These are phyloP conservation scores for Fraxinus sp. DNA, from an alignment of 305 asterid genomes.

Conservation along the genomic window DNA sequence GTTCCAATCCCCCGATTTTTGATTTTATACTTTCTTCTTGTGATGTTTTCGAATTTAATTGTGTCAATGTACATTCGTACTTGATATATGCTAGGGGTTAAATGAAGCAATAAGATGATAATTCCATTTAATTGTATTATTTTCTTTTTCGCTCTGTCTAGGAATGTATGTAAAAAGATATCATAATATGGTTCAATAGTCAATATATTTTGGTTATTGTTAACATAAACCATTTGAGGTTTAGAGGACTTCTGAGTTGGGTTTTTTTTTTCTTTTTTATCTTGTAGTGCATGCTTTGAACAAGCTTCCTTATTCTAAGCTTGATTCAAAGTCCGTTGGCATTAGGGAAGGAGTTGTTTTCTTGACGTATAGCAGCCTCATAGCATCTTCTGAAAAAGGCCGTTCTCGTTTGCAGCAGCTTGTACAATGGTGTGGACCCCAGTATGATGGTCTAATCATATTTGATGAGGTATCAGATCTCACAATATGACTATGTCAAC, in stretches of 20 bases:
- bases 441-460: slow-evolving; percentile 75
- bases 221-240: not conserved
- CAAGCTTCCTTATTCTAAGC: slow-evolving; percentile 98
- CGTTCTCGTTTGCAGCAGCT: slow-evolving; percentile 92
- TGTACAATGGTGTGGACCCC: slow-evolving; percentile 81
- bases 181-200: not conserved
- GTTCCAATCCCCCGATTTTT: not conserved
- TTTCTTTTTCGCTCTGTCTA: not conserved
- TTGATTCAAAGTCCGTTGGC: slow-evolving; percentile 83
- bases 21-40: not conserved
- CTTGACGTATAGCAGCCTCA: slow-evolving; percentile 95
- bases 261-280: slow-evolving; percentile 22
- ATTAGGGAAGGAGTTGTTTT: slow-evolving; percentile 86
- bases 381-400: slow-evolving; percentile 96
- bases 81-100: not conserved
- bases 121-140: not conserved
- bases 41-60: not conserved
- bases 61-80: not conserved
- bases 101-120: not conserved
- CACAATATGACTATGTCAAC: not conserved
- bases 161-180: not conserved
- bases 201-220: not conserved
- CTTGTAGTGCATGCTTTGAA: slow-evolving; percentile 91
- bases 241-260: slow-evolving; percentile 24
- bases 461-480: slow-evolving; percentile 78